Base-by-base conservation (phyloP, 768 basidiomycete species). In the Auricularia sp. region DNA sequence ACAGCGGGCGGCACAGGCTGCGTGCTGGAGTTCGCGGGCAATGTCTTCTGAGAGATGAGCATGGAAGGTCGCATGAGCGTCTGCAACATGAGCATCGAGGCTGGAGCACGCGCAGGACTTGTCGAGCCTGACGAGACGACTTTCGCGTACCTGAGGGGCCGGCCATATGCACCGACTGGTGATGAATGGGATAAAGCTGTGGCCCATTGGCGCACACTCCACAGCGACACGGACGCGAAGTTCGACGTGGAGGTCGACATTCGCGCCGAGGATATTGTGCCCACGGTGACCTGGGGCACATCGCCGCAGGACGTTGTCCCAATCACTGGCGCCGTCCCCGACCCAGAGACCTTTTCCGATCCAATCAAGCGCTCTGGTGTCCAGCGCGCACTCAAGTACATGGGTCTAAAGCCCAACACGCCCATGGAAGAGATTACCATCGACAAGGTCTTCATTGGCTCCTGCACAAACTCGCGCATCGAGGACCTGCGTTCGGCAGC, bases 21-120 rank as follows among this genome's bases (percentile, higher is more conserved):
- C 69, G 92, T 94, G 65, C 93, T 95, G 73, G 93, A 95, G 76
- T 95, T 90, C 72, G 85, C 90, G 65, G 93, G 93, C n/a, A 89
- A 88, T 6, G 88, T 92, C 63, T 90, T 93, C 77, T 86, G 90
- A 65, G 81, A 79, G 24, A 86, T 93, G 71, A 88, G 87, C 71
- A 92, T 94, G 90, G 93, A 95, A 74, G 91, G 89, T 47, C 85
- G 92, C 61, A 92, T 90, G 89, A 90, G 87, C 71, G 86, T 87
- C 67, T 94, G 92, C 78, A 95, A 95, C 77, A 94, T 95, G 93
- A 94, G 92, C 66, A 94, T 95, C 71, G 93, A 95, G 75, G 93
- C 87, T 64, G 93, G 93, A 70, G 93, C 93, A 69, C 85, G 93
- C 70, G 93, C 93, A 10, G 92, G 92, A 62, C 93, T 95, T 92